These are phyloP conservation scores for Fusarium sp. DNA, from an alignment of 2,329 filamentous ascomycete species.

Conservation along the genomic window DNA sequence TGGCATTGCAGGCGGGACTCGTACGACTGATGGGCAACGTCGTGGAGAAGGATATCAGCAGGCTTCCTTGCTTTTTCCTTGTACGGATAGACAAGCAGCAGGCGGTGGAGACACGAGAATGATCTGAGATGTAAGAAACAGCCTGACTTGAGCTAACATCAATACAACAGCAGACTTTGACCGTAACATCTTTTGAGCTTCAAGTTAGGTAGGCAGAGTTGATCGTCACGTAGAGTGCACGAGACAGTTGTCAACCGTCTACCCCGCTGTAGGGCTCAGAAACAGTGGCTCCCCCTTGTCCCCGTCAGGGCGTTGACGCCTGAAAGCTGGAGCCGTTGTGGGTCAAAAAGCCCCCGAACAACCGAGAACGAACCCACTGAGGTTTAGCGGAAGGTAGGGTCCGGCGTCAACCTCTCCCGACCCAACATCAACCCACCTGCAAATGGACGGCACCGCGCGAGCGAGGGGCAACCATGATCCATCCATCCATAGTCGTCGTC, in stretches of 20 bases:
- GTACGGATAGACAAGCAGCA: neutral
- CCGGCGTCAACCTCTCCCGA: slow-evolving; percentile 1
- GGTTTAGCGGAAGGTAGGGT: slow-evolving; percentile 1
- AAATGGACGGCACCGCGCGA: slow-evolving; percentile 23
- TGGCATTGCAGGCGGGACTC: slow-evolving; percentile 1
- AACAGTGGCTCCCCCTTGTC: neutral
- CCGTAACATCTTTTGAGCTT: neutral
- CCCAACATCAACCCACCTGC: slow-evolving; percentile 30
- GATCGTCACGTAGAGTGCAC: neutral
- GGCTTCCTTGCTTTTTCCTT: neutral
- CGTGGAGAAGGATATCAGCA: neutral
- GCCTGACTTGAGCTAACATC: neutral
- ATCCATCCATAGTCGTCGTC: slow-evolving; percentile 23
- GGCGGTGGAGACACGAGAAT: neutral
- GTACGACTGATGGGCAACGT: neutral
- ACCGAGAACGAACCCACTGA: slow-evolving; percentile 3
- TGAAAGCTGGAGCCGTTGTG: slow-evolving; percentile 29
- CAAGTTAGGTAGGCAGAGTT: neutral
- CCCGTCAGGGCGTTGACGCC: slow-evolving; percentile 1
- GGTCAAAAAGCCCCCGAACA: slow-evolving; percentile 13
- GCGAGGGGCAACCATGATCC: slow-evolving; percentile 29
- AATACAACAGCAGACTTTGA: neutral
- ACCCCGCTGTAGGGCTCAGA: neutral
- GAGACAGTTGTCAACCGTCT: neutral
- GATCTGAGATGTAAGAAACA: neutral